Conservation (phyloP, 2,329 filamentous ascomycete species). For the Fusarium torulosum region DNA sequence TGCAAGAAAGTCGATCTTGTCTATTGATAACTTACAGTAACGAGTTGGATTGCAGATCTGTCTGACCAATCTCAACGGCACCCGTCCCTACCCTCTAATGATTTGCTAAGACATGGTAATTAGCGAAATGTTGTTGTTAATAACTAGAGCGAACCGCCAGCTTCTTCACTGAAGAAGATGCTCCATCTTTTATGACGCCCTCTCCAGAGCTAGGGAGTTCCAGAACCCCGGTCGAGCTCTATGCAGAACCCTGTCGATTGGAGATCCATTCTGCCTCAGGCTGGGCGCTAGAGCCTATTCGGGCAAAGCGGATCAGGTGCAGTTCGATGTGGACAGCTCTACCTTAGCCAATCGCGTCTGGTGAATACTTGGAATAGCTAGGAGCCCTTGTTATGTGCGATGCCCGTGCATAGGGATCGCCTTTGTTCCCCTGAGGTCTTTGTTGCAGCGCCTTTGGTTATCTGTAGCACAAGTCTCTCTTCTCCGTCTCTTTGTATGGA, state of each 20-base stretch:
- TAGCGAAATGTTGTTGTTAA: conserved; percentile 14
- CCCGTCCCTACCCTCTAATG: conserved; percentile 35
- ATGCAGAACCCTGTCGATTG: conserved; percentile 20
- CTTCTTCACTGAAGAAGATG: background rate
- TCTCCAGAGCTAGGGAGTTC: conserved; percentile 1
- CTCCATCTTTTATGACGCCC: conserved; percentile 32
- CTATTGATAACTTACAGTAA: conserved; percentile 27
- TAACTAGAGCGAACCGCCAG: conserved; percentile 8
- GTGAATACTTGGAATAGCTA: conserved; percentile 6
- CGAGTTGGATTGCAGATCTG: conserved; percentile 16
- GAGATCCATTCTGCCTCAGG: conserved; percentile 40
- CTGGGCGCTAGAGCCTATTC: conserved; percentile 30
- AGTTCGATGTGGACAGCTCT: conserved; percentile 12
- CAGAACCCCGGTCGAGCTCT: background rate
- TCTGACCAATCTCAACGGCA: conserved; percentile 37
- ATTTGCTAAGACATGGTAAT: conserved; percentile 19
- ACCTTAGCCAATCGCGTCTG: conserved; percentile 22
- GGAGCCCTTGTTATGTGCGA: conserved; percentile 19
- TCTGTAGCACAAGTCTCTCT: conserved; percentile 16
- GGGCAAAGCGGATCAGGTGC: conserved; percentile 9
- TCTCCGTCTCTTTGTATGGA: conserved; percentile 10
- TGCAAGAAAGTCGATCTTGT: background rate
- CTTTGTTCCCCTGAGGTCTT: conserved; percentile 25
- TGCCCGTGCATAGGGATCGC: conserved; percentile 14
- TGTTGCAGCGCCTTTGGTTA: conserved; percentile 5